phyloP scores from a whole-genome alignment of 441 rosid species.

The Macaranga tanarius region DNA sequence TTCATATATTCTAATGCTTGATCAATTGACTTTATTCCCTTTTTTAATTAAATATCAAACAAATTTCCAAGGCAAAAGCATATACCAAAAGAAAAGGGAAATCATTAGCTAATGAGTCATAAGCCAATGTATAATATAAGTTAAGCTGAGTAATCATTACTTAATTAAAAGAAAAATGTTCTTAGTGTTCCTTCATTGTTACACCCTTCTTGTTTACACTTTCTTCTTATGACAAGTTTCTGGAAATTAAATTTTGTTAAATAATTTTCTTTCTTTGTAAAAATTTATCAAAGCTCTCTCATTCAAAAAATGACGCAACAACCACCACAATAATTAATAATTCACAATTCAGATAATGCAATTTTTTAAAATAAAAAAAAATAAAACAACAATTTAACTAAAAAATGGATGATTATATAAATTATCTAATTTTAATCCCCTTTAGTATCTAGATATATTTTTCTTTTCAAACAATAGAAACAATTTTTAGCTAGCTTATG shows the following conservation, averaged over 20 bases:
- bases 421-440: no score
- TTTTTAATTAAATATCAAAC: neutral
- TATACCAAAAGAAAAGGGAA: neutral
- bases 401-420: no score
- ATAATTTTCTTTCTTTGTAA: no score
- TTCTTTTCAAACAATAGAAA: no score
- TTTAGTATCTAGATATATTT: no score
- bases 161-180: neutral
- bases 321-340: no score
- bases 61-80: conserved; percentile 7
- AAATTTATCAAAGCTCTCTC: neutral
- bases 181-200: neutral
- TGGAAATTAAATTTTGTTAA: neutral
- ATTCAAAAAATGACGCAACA: no score
- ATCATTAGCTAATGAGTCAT: conserved; percentile 5
- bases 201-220: neutral
- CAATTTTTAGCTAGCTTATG: no score
- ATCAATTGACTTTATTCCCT: conserved; percentile 18
- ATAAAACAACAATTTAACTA: no score
- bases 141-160: neutral
- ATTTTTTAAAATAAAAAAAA: no score
- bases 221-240: neutral
- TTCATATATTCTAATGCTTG: conserved; percentile 18
- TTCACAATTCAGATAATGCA: no score
- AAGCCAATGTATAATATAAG: neutral